Percentiles rank a stretch among this genome's conserved stretches.
These are phyloP conservation scores for Cutaneotrichosporon cavernicola DNA, from an alignment of 1,284 basidiomycete genomes.

Conservation along the genomic window DNA sequence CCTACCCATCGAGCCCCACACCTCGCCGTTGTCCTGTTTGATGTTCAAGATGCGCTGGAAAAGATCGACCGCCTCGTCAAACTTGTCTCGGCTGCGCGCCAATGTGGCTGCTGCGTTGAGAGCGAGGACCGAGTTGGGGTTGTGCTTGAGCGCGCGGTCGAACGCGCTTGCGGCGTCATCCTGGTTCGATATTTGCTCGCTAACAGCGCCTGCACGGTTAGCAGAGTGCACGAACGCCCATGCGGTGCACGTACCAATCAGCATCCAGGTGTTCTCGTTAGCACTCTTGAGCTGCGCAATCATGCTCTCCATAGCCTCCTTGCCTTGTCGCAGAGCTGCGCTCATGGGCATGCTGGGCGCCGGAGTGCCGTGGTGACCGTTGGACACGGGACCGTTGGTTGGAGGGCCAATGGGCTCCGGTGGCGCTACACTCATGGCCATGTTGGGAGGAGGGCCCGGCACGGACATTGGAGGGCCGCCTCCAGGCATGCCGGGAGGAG, in stretches of 20 bases:
- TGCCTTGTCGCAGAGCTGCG: constrained; percentile 32
- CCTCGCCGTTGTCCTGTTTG: constrained; percentile 88
- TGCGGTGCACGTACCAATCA: constrained; percentile 65
- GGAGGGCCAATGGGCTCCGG: constrained; percentile 23
- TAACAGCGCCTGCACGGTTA: constrained; percentile 66
- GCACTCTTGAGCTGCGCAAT: constrained; percentile 62
- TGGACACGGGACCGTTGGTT: constrained; percentile 22
- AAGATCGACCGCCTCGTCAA: constrained; percentile 76
- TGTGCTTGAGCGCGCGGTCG: constrained; percentile 87
- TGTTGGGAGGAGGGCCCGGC: constrained; percentile 23
- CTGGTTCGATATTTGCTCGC: constrained; percentile 85
- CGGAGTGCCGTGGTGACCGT: constrained; percentile 32
- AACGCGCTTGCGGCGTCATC: constrained; percentile 85
- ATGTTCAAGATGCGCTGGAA: constrained; percentile 86
- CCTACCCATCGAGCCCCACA: constrained; percentile 86
- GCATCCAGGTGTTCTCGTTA: constrained; percentile 88
- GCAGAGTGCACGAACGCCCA: not conserved
- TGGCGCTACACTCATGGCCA: constrained; percentile 26
- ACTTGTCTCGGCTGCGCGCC: constrained; percentile 59
- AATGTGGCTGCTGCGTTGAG: constrained; percentile 78
- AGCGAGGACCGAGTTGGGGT: constrained; percentile 79
- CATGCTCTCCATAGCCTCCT: constrained; percentile 41
- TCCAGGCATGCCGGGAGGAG: constrained; percentile 28
- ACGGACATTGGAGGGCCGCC: constrained; percentile 30
- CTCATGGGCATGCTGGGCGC: constrained; percentile 18